Base-by-base conservation (phyloP, 2,329 filamentous ascomycete genomes). In the Massarina eburnea region DNA sequence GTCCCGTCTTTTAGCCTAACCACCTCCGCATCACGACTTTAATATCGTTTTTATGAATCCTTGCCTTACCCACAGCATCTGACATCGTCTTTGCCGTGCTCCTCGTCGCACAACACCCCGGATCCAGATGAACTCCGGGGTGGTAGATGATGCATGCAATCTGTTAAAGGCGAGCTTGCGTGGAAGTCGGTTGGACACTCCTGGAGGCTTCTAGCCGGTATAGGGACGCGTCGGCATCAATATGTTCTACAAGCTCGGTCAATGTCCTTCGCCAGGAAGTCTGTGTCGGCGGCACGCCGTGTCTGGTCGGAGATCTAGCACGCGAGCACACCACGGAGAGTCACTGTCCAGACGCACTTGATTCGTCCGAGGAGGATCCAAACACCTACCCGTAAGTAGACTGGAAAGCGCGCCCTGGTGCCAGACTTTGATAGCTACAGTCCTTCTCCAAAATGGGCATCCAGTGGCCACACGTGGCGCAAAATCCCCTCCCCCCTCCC, bases 21-120 rank as follows among this genome's bases (percentile, higher is more conserved):
- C 38, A 42, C 46, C 41, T 52, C 57, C 44, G 54, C 57, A 48
- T 56, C 53, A 51, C 49, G 38, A 48, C 43, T 46, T 59, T 59
- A 60, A 65, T 67, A 63, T 66, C 56, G 44, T 34, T 7, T 45
- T 57, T 58, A 63, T 62, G 49, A 57, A 64, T 54, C 50, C 46
- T 48, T 48, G 52, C 49, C 46, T 42, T 50, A 39, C 46, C 39
- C 42, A 50, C 60, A 54, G 30, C 40, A 46, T 43, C 46, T 37
- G 41, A 50, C 60, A 54, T 27, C 40, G 45, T 43, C 41, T 46
- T 51, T 51, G 46, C 51, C 52, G 45, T 45, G 27, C 17, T 41
- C 41, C 35, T 45, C 46, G 54, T 52, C 39, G 47, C 50, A 53
- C 51, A 47, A 51, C 46, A 48, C 48, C 45, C 33, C 39, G 40